phyloP scores from a whole-genome alignment of 495 filamentous ascomycete genomes.

The Aspergillus hancockii region DNA sequence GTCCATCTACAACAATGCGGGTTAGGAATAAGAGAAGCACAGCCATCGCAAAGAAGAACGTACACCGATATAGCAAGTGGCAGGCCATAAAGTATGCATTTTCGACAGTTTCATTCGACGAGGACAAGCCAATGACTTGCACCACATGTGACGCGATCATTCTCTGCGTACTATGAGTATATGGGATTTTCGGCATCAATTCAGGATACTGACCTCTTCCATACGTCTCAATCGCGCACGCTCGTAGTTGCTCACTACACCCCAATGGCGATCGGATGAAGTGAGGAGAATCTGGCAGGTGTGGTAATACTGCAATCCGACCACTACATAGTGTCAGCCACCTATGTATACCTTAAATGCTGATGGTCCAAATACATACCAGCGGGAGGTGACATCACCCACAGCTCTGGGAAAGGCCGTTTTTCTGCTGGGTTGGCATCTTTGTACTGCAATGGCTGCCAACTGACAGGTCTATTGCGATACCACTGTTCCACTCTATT shows the following conservation, averaged over 20 bases:
- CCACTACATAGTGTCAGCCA: conserved; percentile 21
- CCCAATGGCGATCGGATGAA: conserved; percentile 27
- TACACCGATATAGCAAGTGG: conserved; percentile 41
- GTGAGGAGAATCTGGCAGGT: conserved; percentile 36
- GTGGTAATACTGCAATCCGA: conserved; percentile 43
- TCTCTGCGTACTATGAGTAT: conserved; percentile 17
- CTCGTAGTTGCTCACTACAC: conserved; percentile 29
- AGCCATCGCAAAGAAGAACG: conserved; percentile 6
- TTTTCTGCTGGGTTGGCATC: conserved; percentile 23
- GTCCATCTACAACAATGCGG: conserved; percentile 27
- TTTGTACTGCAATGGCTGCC: conserved; percentile 40
- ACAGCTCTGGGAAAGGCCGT: conserved; percentile 41
- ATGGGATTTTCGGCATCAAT: not conserved
- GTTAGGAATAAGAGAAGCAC: not conserved
- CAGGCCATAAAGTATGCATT: conserved; percentile 44
- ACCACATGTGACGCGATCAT: conserved; percentile 33
- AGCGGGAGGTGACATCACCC: conserved; percentile 42
- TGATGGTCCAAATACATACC: conserved; percentile 19
- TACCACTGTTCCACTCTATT: conserved; percentile 35
- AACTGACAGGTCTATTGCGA: conserved; percentile 29
- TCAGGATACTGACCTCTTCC: conserved; percentile 27
- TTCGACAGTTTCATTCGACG: conserved; percentile 41
- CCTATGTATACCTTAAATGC: not conserved
- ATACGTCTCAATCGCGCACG: conserved; percentile 29
- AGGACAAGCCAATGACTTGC: conserved; percentile 36